Conservation (phyloP, 371 early-diverging fungal species). For the Coemansia linderi region DNA sequence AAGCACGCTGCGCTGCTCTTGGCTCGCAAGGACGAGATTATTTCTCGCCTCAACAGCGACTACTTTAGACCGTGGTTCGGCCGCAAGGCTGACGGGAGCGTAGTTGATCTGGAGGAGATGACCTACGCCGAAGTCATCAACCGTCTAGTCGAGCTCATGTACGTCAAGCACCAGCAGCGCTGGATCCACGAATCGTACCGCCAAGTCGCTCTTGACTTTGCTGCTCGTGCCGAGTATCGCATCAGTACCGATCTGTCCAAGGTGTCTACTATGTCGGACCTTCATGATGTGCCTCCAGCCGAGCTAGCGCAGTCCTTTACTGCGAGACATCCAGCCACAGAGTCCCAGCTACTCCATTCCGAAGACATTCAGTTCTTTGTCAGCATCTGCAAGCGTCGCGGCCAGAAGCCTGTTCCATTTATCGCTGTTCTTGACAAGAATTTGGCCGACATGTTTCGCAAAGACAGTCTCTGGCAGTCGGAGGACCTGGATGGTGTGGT, state of each 20-base stretch:
- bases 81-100: constrained; percentile 72
- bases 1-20: constrained; percentile 74
- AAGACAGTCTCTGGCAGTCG: constrained; percentile 96
- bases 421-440: no score
- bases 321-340: constrained; percentile 75
- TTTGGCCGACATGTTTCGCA: no score
- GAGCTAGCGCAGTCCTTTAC: constrained; percentile 72
- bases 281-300: constrained; percentile 14
- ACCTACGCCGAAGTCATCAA: constrained; percentile 88
- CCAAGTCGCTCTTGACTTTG: constrained; percentile 82
- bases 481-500: constrained; percentile 89
- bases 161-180: constrained; percentile 72
- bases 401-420: constrained; percentile 92
- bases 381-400: constrained; percentile 76
- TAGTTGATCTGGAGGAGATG: constrained; percentile 84
- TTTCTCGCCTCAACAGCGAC: constrained; percentile 86
- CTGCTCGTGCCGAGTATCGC: constrained; percentile 77
- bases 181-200: constrained; percentile 84
- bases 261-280: no score
- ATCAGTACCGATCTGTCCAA: no score
- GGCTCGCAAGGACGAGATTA: constrained; percentile 88
- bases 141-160: constrained; percentile 83
- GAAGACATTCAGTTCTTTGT: constrained; percentile 92
- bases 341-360: constrained; percentile 79
- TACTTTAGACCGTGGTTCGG: constrained; percentile 86